phyloP scores from a whole-genome alignment of 148 eudicot species.

The Spergularia marina region DNA sequence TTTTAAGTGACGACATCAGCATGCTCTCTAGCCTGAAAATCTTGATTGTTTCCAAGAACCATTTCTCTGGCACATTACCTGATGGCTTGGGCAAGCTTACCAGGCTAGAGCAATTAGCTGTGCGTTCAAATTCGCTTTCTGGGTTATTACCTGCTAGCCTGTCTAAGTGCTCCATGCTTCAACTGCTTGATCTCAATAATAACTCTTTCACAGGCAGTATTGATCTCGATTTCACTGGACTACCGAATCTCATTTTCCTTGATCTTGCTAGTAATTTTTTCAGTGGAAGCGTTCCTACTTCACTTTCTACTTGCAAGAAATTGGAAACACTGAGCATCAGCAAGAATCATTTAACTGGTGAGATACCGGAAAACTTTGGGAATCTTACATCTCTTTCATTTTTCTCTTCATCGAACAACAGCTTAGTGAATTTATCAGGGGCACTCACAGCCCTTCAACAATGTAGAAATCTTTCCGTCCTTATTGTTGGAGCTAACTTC shows the following conservation, averaged over 20 bases:
- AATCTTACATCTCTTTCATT: constrained; percentile 53
- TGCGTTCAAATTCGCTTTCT: constrained; percentile 51
- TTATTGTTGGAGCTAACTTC: constrained; percentile 62
- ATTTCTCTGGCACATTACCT: constrained; percentile 62
- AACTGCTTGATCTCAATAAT: constrained; percentile 70
- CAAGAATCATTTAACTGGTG: constrained; percentile 51
- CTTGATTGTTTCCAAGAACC: constrained; percentile 40
- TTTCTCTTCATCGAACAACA: constrained; percentile 64
- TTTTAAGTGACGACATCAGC: constrained; percentile 56
- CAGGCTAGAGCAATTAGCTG: constrained; percentile 45
- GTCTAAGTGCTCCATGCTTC: constrained; percentile 45
- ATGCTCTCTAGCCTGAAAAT: constrained; percentile 58
- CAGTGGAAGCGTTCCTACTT: constrained; percentile 49
- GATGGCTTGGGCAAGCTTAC: constrained; percentile 56
- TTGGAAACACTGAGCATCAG: constrained; percentile 56
- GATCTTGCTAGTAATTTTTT: constrained; percentile 68
- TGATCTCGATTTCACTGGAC: constrained; percentile 47
- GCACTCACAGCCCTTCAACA: constrained; percentile 55
- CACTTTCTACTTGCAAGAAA: constrained; percentile 51
- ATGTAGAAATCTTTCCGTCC: constrained; percentile 59
- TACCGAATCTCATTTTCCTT: constrained; percentile 45
- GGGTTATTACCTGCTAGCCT: constrained; percentile 63
- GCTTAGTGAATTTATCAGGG: constrained; percentile 45
- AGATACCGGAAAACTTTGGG: constrained; percentile 49
- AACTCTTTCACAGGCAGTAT: constrained; percentile 59